These are phyloP conservation scores for Termitomyces sp. DNA, from an alignment of 1,284 basidiomycete species.

Conservation along the genomic window DNA sequence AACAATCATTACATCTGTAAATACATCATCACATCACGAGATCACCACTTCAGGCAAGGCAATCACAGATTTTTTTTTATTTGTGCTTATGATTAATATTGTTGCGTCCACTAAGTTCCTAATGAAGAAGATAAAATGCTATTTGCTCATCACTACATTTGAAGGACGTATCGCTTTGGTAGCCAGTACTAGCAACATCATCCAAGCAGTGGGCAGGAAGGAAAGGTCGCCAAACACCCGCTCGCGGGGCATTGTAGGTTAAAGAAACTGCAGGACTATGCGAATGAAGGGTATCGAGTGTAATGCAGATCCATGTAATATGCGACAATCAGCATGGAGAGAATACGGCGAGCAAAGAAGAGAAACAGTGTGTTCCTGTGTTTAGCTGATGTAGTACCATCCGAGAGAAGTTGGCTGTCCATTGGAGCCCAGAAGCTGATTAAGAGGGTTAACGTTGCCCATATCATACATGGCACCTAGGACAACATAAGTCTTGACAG, in stretches of 20 bases:
- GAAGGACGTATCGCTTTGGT: slow-evolving; percentile 13
- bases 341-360: neutral
- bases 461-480: slow-evolving; percentile 64
- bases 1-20: no score
- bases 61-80: neutral
- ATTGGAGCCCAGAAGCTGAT: slow-evolving; percentile 44
- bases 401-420: slow-evolving; percentile 50
- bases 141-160: slow-evolving; percentile 14
- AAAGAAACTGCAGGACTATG: slow-evolving; percentile 10
- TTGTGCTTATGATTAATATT: neutral
- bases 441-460: slow-evolving; percentile 60
- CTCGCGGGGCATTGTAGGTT: slow-evolving; percentile 15
- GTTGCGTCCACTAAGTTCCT: neutral
- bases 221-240: slow-evolving; percentile 16
- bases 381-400: slow-evolving; percentile 30
- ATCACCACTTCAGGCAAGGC: no score
- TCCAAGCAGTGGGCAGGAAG: slow-evolving; percentile 9
- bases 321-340: slow-evolving; percentile 4
- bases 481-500: neutral
- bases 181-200: slow-evolving; percentile 19
- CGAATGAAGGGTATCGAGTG: slow-evolving; percentile 17
- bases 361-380: neutral
- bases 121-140: neutral
- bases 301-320: slow-evolving; percentile 12
- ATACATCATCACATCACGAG: no score